These are phyloP conservation scores for Penicillium goetzii DNA, from an alignment of 495 filamentous ascomycete species.

Conservation along the genomic window DNA sequence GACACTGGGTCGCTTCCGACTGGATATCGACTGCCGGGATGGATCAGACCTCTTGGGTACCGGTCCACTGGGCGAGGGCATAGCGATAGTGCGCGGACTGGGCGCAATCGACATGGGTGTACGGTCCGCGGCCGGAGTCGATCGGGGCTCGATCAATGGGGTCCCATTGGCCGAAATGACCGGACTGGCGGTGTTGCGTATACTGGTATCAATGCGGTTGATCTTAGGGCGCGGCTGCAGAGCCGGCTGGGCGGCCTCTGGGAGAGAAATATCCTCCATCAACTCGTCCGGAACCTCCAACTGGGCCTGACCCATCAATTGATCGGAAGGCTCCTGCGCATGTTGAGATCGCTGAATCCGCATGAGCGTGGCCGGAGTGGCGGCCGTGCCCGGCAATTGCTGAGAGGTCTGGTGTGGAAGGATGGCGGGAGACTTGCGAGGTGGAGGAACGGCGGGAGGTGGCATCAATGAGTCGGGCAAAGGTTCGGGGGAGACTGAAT, in stretches of 20 bases:
- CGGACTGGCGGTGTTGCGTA: constrained; percentile 32
- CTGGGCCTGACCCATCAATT: constrained; percentile 37
- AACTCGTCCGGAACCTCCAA: constrained; percentile 55
- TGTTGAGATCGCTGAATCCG: constrained; percentile 57
- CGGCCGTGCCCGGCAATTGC: constrained; percentile 50
- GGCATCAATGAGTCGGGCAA: constrained; percentile 71
- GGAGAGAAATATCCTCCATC: constrained; percentile 69
- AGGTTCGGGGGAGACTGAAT: constrained; percentile 73
- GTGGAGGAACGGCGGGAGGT: constrained; percentile 63
- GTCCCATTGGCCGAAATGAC: constrained; percentile 38
- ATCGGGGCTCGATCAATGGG: constrained; percentile 37
- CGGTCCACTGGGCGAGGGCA: constrained; percentile 51
- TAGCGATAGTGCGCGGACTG: constrained; percentile 42
- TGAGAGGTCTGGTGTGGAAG: constrained; percentile 39
- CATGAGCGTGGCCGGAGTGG: constrained; percentile 87
- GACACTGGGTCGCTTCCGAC: constrained; percentile 71
- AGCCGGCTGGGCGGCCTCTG: constrained; percentile 58
- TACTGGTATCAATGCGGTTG: constrained; percentile 49
- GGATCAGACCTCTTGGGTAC: constrained; percentile 45
- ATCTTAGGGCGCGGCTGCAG: constrained; percentile 40
- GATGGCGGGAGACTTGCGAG: constrained; percentile 58
- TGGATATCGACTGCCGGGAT: constrained; percentile 34
- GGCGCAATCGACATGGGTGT: constrained; percentile 36
- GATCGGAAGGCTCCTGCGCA: constrained; percentile 26
- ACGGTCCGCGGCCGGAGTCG: constrained; percentile 25